phyloP scores from a whole-genome alignment of 768 basidiomycete genomes.

The Mycena alexandri region DNA sequence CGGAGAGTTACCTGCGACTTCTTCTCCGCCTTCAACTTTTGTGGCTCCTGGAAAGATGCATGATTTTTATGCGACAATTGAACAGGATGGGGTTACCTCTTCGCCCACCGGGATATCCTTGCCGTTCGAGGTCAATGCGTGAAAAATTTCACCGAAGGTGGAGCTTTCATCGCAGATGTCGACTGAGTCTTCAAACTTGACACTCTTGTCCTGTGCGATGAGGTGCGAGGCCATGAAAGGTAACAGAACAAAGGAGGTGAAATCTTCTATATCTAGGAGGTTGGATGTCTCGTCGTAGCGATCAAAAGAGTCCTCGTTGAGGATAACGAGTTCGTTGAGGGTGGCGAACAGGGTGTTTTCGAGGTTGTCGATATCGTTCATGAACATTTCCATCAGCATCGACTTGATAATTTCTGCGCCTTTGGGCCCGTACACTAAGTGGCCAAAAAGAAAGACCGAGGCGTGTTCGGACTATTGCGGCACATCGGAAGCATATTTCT shows the following conservation, averaged over 20 bases:
- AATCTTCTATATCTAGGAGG: conserved; percentile 4
- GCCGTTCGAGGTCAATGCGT: no score
- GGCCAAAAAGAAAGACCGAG: no score
- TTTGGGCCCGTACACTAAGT: neutral
- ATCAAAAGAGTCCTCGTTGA: neutral
- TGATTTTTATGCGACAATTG: no score
- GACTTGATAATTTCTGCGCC: conserved; percentile 15
- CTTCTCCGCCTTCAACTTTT: no score
- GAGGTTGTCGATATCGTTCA: neutral
- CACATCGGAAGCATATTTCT: no score
- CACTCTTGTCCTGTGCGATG: neutral
- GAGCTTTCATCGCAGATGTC: neutral
- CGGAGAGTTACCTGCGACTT: no score
- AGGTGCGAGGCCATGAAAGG: conserved; percentile 3
- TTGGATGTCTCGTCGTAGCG: neutral
- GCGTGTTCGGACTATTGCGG: no score
- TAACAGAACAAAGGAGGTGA: neutral
- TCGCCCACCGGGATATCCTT: no score
- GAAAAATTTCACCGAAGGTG: neutral
- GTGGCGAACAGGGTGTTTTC: neutral
- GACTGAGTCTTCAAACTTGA: neutral
- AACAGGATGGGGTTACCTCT: no score
- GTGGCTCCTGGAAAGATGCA: no score
- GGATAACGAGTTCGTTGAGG: neutral
- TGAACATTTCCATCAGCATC: neutral